Evolutionary conservation across 1,284 basidiomycete genomes (phyloP), one percentile per base, ranked within the genome.

Genomic region (Melanopsichium pennsylvanicum): DNA sequence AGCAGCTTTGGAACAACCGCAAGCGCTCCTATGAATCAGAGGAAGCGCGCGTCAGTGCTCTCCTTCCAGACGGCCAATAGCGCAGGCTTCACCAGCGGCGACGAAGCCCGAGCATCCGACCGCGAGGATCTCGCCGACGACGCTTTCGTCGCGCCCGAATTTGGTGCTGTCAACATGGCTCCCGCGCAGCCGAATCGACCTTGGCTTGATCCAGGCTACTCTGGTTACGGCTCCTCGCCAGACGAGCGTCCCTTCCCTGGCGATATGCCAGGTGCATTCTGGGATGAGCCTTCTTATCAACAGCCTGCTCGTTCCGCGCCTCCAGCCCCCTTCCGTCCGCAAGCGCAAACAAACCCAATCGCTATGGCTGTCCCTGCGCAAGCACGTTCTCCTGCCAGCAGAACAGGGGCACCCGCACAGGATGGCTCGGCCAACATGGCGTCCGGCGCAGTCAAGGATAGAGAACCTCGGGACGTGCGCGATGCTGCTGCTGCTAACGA

Each of bases 51-150:
- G 8, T 75, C 73, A 2, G 66, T 74, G 22, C 64, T 76, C 16
- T 76, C 74, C 2, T 78, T 78, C 37, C 74, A 78, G 57, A 78
- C 75, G 2, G 75, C 75, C n/a, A 57, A 74, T 36, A 72, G 68
- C 39, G 75, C 71, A 23, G 67, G 61, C 37, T 66, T 72, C 48
- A 62, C 57, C 18, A 66, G 66, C 39, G 70, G 48, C 41, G 66
- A 70, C n/a, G 66, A 69, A 13, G 70, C 40, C 10, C 43, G 52
- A 31, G 26, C 37, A 4, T 64, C 54, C 11, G 61, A 63, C 15
- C 45, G 51, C 31, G 58, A 59, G 9, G 26, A 63, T 32, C 41
- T 46, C 27, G 42, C 48, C 11, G 45, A 61, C 12, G 25, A 49
- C 11, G 37, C 38, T 0, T 18, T 38, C 9, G 25, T 34, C 31